Conservation (phyloP, 1,284 basidiomycete genomes). For the Kalmanozyma brasiliensis region DNA sequence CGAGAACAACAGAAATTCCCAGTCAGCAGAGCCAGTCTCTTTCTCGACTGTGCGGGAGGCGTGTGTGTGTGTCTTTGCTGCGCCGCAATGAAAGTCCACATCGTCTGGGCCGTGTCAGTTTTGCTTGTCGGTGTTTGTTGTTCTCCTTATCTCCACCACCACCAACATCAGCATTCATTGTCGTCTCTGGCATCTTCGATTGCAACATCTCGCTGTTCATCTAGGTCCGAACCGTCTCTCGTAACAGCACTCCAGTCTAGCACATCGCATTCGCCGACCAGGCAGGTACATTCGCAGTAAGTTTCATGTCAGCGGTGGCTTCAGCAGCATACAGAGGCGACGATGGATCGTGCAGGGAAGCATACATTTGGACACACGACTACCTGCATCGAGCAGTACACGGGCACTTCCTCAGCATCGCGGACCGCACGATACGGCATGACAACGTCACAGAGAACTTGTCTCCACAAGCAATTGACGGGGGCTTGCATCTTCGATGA, state of each 20-base stretch:
- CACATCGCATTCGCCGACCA: slow-evolving; percentile 18
- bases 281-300: slow-evolving; percentile 34
- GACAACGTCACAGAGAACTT: no score
- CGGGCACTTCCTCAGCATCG: no score
- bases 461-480: no score
- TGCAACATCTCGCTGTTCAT: neutral
- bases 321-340: neutral
- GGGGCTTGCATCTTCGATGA: no score
- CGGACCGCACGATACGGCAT: no score
- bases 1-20: neutral
- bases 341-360: no score
- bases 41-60: neutral
- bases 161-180: slow-evolving; percentile 17
- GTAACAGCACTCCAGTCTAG: neutral
- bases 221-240: no score
- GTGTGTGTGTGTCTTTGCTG: slow-evolving; percentile 13
- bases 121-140: neutral
- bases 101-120: slow-evolving; percentile 22
- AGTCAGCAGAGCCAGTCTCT: slow-evolving; percentile 8
- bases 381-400: neutral
- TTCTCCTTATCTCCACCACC: slow-evolving; percentile 24
- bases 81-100: slow-evolving; percentile 19
- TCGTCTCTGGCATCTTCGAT: slow-evolving; percentile 12
- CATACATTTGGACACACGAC: no score
- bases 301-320: slow-evolving; percentile 10